Evolutionary conservation across 176 grass and related monocot species (phyloP).

Genomic region (Puya raimondii): DNA sequence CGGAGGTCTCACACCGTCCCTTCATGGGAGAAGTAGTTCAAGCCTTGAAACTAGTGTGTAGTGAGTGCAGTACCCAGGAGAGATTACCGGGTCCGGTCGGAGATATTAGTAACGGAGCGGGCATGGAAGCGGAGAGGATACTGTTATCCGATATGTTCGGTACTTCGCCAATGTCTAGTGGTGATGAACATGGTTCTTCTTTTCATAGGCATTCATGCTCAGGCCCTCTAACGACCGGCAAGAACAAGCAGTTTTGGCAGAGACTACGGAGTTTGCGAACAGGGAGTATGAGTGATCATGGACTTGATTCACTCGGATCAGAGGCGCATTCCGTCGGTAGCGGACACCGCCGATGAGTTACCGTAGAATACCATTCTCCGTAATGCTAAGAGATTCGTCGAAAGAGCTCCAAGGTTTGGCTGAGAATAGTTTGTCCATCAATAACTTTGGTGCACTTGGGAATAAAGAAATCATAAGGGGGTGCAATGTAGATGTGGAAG

Average conservation of each 20-base stretch:
- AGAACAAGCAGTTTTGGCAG: conserved; percentile 70
- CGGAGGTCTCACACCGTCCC: conserved; percentile 87
- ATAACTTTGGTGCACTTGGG: conserved; percentile 6
- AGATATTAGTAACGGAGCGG: conserved; percentile 27
- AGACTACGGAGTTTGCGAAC: conserved; percentile 50
- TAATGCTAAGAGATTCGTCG: neutral
- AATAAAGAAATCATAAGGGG: conserved; percentile 21
- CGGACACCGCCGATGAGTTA: conserved; percentile 19
- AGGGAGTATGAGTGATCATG: conserved; percentile 87
- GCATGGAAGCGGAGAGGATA: conserved; percentile 73
- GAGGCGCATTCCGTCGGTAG: conserved; percentile 40
- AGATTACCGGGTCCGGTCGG: conserved; percentile 28
- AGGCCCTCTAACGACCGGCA: conserved; percentile 57
- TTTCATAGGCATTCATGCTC: conserved; percentile 69
- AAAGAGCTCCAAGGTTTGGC: neutral
- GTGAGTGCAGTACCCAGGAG: conserved; percentile 53
- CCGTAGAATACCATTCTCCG: neutral
- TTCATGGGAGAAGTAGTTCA: conserved; percentile 96
- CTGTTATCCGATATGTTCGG: conserved; percentile 68
- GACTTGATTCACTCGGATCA: conserved; percentile 38
- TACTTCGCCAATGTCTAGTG: conserved; percentile 37
- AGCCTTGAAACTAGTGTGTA: conserved; percentile 86
- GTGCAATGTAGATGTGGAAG: too few species aligned
- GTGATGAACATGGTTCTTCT: conserved; percentile 29
- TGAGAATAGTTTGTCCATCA: too few species aligned